Base-by-base conservation (phyloP, 495 filamentous ascomycete genomes). In the Rostrohypoxylon terebratum region DNA sequence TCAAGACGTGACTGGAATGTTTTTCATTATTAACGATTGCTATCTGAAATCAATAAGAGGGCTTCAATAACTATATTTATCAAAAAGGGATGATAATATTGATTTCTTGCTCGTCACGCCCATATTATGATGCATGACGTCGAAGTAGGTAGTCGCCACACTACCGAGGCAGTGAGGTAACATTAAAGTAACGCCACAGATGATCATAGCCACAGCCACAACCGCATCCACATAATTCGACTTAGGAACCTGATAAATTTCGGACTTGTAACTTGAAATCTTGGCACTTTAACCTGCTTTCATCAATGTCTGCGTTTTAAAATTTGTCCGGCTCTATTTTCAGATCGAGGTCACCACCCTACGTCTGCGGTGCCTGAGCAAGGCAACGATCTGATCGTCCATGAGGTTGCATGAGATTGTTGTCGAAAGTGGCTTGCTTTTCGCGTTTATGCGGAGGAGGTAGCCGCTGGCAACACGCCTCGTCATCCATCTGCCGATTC, bases 401-500 rank as follows among this genome's bases (percentile, higher is more conserved):
- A n/a, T 42, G 13, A n/a, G 38, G 38, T 33, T 18, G 55, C 55
- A 59, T 59, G 21, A 42, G 3, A 44, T 59, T 23, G 18, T 33
- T 23, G 28, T 59, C 55, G 11, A 59, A 59, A 25, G 20, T 28
- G 36, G 55, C 34, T 59, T 59, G 55, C 13, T 40, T 42, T 42
- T 34, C 18, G 34, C 18, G 28, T 42, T 38, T 34, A 59, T 59
- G 33, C 55, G 25, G 25, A 59, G 55, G 14, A 28, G 9, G 25
- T 25, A 25, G 44, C 36, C 25, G 59, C 42, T 4, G 34, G 6
- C 42, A 13, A 50, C 44, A 67, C 44, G 64, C 34, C 64, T 67
- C 64, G 64, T 67, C 44, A 59, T 45, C 44, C 21, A 34, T 48
- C 63, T 58, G 40, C 38, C 62, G 33, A 44, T 34, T 58, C 44